A percentile compares a stretch with the other conserved stretches of the same genome.
Evolutionary conservation across 2,329 filamentous ascomycete genomes (phyloP).

Genomic region (Didymella sp.): DNA sequence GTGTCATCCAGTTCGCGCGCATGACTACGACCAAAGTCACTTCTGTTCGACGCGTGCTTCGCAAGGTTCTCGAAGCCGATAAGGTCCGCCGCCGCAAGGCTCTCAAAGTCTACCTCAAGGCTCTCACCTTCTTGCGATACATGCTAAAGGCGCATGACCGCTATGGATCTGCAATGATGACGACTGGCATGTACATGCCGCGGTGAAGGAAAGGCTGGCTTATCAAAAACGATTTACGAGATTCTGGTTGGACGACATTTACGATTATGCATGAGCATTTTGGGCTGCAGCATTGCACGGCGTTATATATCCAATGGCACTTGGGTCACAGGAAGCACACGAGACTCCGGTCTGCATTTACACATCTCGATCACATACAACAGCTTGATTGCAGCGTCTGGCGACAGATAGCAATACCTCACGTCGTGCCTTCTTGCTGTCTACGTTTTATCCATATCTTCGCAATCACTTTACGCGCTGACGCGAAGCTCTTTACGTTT

Average conservation of each 20-base stretch:
- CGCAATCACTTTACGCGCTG: background rate
- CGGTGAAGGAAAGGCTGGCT: slow-evolving; percentile 21
- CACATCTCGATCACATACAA: slow-evolving; percentile 6
- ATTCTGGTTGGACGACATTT: slow-evolving; percentile 3
- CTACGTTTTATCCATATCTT: background rate
- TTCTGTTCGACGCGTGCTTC: slow-evolving; percentile 30
- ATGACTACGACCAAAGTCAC: slow-evolving; percentile 25
- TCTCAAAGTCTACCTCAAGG: slow-evolving; percentile 34
- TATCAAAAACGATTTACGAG: slow-evolving; percentile 5
- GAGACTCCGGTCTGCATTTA: slow-evolving; percentile 8
- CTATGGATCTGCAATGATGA: slow-evolving; percentile 36
- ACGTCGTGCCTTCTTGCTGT: background rate
- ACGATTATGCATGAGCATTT: slow-evolving; percentile 17
- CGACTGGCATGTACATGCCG: slow-evolving; percentile 37
- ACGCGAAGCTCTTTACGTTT: background rate
- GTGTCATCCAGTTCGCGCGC: slow-evolving; percentile 32
- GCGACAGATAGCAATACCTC: slow-evolving; percentile 11
- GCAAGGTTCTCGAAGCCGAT: slow-evolving; percentile 34
- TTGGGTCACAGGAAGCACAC: slow-evolving; percentile 14
- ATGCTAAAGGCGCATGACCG: slow-evolving; percentile 35
- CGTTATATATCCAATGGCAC: slow-evolving; percentile 21
- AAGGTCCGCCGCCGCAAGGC: slow-evolving; percentile 28
- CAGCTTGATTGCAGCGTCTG: slow-evolving; percentile 9
- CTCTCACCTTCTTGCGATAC: slow-evolving; percentile 34
- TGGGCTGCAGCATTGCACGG: slow-evolving; percentile 19